These are phyloP conservation scores for Acanthamoeba healyi DNA, from an alignment of 208 protist genomes.

Conservation along the genomic window DNA sequence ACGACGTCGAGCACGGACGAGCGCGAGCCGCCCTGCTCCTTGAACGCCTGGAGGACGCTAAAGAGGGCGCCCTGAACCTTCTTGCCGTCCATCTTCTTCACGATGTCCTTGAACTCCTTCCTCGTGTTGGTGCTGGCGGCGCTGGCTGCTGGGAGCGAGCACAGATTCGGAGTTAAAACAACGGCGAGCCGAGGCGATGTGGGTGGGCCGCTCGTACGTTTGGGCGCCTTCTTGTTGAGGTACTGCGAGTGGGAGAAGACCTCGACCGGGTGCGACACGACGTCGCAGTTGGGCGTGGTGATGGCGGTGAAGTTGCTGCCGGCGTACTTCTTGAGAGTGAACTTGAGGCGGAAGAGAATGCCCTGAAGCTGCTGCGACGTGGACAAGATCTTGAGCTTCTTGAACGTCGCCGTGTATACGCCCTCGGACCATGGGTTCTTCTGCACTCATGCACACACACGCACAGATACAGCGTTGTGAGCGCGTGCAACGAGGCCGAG, in stretches of 20 bases:
- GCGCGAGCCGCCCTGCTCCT: slow-evolving; percentile 14
- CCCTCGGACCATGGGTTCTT: slow-evolving; percentile 38
- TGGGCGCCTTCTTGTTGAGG: slow-evolving; percentile 55
- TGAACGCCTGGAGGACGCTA: slow-evolving; percentile 17
- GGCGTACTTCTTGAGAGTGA: slow-evolving; percentile 18
- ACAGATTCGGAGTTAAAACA: background rate
- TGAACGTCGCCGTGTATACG: slow-evolving; percentile 60
- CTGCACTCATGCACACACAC: too few species aligned
- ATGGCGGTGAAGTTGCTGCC: background rate
- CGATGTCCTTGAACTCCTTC: slow-evolving; percentile 48
- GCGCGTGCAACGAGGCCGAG: too few species aligned
- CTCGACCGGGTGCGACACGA: slow-evolving; percentile 33
- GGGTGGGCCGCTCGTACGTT: background rate
- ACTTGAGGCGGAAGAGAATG: slow-evolving; percentile 46
- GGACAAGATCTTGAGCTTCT: slow-evolving; percentile 56
- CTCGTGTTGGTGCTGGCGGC: background rate
- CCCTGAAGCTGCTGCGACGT: slow-evolving; percentile 45
- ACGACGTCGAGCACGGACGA: background rate
- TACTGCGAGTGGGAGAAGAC: slow-evolving; percentile 63
- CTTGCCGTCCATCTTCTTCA: slow-evolving; percentile 38
- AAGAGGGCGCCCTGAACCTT: background rate
- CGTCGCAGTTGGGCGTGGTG: background rate
- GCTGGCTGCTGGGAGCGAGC: background rate
- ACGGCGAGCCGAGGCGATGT: background rate
- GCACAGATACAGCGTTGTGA: too few species aligned